Percentiles rank a stretch among this genome's conserved stretches.
These are phyloP conservation scores for Cordyceps cateniannulata DNA, from an alignment of 2,329 filamentous ascomycete genomes.

Conservation along the genomic window DNA sequence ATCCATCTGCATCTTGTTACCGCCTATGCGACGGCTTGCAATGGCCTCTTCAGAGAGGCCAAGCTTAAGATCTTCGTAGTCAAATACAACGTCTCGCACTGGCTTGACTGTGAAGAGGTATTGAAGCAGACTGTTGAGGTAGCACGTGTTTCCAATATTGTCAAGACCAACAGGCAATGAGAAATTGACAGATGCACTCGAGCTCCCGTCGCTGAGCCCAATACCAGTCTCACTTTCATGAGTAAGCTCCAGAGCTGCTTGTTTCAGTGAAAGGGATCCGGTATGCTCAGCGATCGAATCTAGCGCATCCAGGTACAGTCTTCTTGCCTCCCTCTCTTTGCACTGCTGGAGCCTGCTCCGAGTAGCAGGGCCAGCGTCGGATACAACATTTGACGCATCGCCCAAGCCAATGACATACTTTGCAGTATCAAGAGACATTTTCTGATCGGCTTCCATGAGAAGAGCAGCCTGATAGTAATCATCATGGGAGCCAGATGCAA, in stretches of 20 bases:
- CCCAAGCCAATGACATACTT: slow-evolving; percentile 25
- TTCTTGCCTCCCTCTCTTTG: slow-evolving; percentile 23
- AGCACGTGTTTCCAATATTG: slow-evolving; percentile 97
- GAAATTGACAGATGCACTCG: slow-evolving; percentile 23
- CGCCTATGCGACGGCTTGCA: slow-evolving; percentile 66
- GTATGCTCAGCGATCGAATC: slow-evolving; percentile 29
- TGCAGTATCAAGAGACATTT: slow-evolving; percentile 30
- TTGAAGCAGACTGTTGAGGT: slow-evolving; percentile 92
- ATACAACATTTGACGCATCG: slow-evolving; percentile 18
- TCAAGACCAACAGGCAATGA: slow-evolving; percentile 76
- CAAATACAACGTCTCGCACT: slow-evolving; percentile 71
- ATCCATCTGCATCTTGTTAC: slow-evolving; percentile 45
- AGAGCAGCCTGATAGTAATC: slow-evolving; percentile 28
- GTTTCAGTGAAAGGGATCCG: slow-evolving; percentile 22
- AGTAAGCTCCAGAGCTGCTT: slow-evolving; percentile 22
- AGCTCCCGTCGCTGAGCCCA: slow-evolving; percentile 7
- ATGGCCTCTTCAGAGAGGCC: slow-evolving; percentile 58
- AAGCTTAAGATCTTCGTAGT: slow-evolving; percentile 66
- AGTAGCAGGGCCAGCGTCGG: background rate
- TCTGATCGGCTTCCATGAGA: slow-evolving; percentile 27
- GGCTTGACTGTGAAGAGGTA: slow-evolving; percentile 88
- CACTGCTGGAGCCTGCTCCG: slow-evolving; percentile 20
- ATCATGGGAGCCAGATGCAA: slow-evolving; percentile 28
- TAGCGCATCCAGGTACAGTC: slow-evolving; percentile 28
- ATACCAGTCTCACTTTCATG: slow-evolving; percentile 15